Percentiles rank a stretch among this genome's conserved stretches.
Evolutionary conservation across 805 yeast species (phyloP).

Genomic region (Kregervanrija delftensis): DNA sequence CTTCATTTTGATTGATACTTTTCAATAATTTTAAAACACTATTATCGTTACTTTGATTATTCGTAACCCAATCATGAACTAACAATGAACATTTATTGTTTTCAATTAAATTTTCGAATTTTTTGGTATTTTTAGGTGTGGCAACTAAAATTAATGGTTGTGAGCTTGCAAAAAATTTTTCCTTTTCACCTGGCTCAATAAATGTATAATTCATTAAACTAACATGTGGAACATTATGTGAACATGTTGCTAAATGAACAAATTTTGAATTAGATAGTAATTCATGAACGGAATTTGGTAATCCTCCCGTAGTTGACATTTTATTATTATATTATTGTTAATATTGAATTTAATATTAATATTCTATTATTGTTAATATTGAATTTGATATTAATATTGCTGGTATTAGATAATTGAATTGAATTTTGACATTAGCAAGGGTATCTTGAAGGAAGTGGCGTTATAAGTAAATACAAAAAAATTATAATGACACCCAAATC

Average conservation of each 20-base stretch:
- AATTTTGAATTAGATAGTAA: slow-evolving; percentile 57
- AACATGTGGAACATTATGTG: slow-evolving; percentile 67
- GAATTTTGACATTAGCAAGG: too few relatives aligned
- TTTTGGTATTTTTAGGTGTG: slow-evolving; percentile 64
- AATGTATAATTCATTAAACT: slow-evolving; percentile 87
- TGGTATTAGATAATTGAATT: too few relatives aligned
- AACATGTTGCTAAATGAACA: slow-evolving; percentile 80
- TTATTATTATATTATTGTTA: neutral
- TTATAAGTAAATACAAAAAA: too few relatives aligned
- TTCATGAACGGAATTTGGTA: slow-evolving; percentile 30
- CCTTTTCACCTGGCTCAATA: slow-evolving; percentile 33
- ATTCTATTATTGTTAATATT: too few relatives aligned
- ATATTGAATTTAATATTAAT: too few relatives aligned
- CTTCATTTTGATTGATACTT: slow-evolving; percentile 70
- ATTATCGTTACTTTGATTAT: slow-evolving; percentile 15
- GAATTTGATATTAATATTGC: too few relatives aligned
- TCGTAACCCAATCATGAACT: slow-evolving; percentile 84
- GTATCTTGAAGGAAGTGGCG: too few relatives aligned
- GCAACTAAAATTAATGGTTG: slow-evolving; percentile 50
- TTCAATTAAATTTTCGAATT: slow-evolving; percentile 56
- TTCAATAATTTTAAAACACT: slow-evolving; percentile 54
- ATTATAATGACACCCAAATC: too few relatives aligned
- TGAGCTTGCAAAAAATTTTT: slow-evolving; percentile 12
- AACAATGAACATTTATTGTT: slow-evolving; percentile 79
- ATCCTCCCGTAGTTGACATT: slow-evolving; percentile 13